Evolutionary conservation across 176 grass and related monocot genomes (phyloP).

Genomic region (Oryza rufipogon): DNA sequence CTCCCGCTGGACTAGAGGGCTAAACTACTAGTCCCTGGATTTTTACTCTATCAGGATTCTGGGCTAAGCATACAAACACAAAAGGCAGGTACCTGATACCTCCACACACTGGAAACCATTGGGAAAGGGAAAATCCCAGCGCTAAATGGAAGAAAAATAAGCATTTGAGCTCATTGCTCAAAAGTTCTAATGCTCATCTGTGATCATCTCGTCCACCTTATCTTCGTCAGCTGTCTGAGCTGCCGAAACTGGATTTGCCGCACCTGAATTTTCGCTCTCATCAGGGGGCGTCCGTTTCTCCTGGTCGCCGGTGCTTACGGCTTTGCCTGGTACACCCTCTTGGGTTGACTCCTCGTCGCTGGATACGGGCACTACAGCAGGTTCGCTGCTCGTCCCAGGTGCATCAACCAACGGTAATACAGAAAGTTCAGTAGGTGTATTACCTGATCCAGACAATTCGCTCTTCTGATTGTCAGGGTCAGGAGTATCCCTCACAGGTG

Average conservation of each 20-base stretch:
- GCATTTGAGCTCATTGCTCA: slow-evolving; percentile 11
- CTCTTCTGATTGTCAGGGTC: background rate
- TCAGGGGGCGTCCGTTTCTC: slow-evolving; percentile 35
- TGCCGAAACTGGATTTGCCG: slow-evolving; percentile 14
- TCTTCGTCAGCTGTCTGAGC: slow-evolving; percentile 23
- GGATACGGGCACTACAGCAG: background rate
- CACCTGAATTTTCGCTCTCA: slow-evolving; percentile 35
- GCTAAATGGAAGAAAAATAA: slow-evolving; percentile 26
- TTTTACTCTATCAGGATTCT: slow-evolving; percentile 46
- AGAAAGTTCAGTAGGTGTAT: slow-evolving; percentile 26
- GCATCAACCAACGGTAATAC: slow-evolving; percentile 30
- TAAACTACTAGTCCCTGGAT: slow-evolving; percentile 47
- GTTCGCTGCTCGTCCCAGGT: slow-evolving; percentile 41
- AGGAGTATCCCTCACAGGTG: slow-evolving; percentile 19
- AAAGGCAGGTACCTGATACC: slow-evolving; percentile 11
- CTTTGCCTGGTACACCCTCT: slow-evolving; percentile 3
- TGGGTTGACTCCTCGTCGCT: slow-evolving; percentile 33
- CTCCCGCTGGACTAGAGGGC: slow-evolving; percentile 44
- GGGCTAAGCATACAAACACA: slow-evolving; percentile 51
- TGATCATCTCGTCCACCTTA: slow-evolving; percentile 44
- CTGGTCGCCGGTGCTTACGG: background rate
- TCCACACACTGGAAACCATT: slow-evolving; percentile 44
- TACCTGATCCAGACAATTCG: slow-evolving; percentile 30
- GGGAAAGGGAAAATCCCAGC: slow-evolving; percentile 57
- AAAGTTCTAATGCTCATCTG: slow-evolving; percentile 46